These are phyloP conservation scores for Dactylella cylindrospora DNA, from an alignment of 2,329 filamentous ascomycete species.

Conservation along the genomic window DNA sequence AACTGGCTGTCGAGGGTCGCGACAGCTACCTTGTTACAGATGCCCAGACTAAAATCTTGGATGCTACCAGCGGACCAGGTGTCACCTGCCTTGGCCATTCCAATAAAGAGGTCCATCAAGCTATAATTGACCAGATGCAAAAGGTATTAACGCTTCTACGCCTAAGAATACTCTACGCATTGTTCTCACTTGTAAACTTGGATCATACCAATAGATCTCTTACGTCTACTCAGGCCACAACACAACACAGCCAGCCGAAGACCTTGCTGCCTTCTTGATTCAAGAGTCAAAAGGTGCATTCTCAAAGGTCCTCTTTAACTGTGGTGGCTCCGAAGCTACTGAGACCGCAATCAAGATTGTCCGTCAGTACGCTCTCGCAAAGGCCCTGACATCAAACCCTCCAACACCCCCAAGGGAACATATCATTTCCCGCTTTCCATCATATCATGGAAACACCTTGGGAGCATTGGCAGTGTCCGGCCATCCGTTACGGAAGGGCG, in stretches of 20 bases:
- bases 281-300: slow-evolving; percentile 34
- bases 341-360: slow-evolving; percentile 70
- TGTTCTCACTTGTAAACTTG: too few relatives aligned
- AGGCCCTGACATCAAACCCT: slow-evolving; percentile 49
- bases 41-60: slow-evolving; percentile 61
- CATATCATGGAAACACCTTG: slow-evolving; percentile 71
- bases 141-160: too few relatives aligned
- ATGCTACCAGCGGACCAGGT: slow-evolving; percentile 72
- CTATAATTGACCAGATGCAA: slow-evolving; percentile 63
- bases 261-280: slow-evolving; percentile 61
- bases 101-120: slow-evolving; percentile 62
- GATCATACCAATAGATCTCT: slow-evolving; percentile 57
- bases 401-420: slow-evolving; percentile 60
- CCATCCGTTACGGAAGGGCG: slow-evolving; percentile 61
- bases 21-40: slow-evolving; percentile 33
- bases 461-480: slow-evolving; percentile 67
- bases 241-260: slow-evolving; percentile 57
- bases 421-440: slow-evolving; percentile 66
- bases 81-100: slow-evolving; percentile 72
- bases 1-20: slow-evolving; percentile 28
- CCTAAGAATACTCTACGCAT: too few relatives aligned
- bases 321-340: slow-evolving; percentile 63
- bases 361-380: slow-evolving; percentile 66
- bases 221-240: slow-evolving; percentile 50
- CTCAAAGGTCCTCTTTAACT: slow-evolving; percentile 30